phyloP scores from a whole-genome alignment of 108 stramenopile genomes.

The Nitzschia sp. region DNA sequence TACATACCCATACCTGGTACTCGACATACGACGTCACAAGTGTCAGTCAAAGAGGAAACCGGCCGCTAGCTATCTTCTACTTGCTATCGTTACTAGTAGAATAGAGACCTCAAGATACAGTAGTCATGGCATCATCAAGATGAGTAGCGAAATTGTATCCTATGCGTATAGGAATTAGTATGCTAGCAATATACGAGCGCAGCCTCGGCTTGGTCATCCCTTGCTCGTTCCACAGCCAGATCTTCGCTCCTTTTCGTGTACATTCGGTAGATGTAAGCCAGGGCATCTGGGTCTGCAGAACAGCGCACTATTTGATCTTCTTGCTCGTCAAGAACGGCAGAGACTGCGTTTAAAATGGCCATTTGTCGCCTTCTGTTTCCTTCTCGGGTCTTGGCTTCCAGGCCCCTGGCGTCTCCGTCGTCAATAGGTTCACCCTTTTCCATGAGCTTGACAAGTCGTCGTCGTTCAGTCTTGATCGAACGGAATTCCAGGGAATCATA shows the following conservation, averaged over 20 bases:
- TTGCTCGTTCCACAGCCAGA: conserved; percentile 1
- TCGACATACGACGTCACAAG: too few relatives aligned
- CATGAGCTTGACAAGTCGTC: neutral
- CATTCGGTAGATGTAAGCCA: conserved; percentile 9
- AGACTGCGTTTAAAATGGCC: neutral
- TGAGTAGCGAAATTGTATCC: too few relatives aligned
- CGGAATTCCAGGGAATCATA: conserved; percentile 1
- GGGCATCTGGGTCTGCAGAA: neutral
- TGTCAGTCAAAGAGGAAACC: too few relatives aligned
- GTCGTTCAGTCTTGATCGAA: conserved; percentile 15
- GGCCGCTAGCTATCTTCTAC: too few relatives aligned
- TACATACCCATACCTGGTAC: too few relatives aligned
- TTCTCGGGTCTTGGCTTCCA: conserved; percentile 11
- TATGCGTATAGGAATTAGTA: too few relatives aligned
- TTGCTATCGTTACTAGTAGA: too few relatives aligned
- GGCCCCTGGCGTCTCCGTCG: conserved; percentile 3
- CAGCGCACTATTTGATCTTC: neutral
- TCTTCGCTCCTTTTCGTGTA: neutral
- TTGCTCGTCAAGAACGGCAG: conserved; percentile 14
- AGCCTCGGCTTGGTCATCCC: neutral
- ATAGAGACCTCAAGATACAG: too few relatives aligned
- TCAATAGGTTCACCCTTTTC: neutral
- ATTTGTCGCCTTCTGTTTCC: neutral
- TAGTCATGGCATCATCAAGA: too few relatives aligned
- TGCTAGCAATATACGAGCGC: too few relatives aligned